phyloP scores from a whole-genome alignment of 805 yeast genomes.

The Pichia kluyveri region DNA sequence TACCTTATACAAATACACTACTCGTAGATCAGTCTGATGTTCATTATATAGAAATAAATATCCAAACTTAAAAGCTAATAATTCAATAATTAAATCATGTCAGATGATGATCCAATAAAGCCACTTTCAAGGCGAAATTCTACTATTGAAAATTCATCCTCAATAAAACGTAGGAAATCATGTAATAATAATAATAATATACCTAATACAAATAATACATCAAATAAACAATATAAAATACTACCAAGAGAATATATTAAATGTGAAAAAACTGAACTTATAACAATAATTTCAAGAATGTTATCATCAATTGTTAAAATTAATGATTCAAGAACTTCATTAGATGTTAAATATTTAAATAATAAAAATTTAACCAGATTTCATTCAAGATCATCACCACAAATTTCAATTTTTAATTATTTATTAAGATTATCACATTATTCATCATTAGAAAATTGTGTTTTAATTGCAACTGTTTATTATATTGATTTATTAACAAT shows the following conservation, averaged over 20 bases:
- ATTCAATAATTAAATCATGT: neutral
- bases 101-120: neutral
- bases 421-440: slow-evolving; percentile 69
- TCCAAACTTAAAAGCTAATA: neutral
- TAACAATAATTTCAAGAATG: slow-evolving; percentile 71
- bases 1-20: too few species aligned
- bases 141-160: neutral
- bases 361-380: slow-evolving; percentile 63
- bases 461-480: slow-evolving; percentile 74
- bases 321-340: slow-evolving; percentile 45
- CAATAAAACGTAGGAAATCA: neutral
- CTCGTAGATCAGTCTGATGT: too few species aligned
- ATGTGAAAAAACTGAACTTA: slow-evolving; percentile 63
- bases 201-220: neutral
- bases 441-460: slow-evolving; percentile 78
- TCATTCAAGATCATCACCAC: slow-evolving; percentile 90
- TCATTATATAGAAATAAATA: too few species aligned
- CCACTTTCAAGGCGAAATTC: neutral
- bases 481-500: slow-evolving; percentile 80
- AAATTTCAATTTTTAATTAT: slow-evolving; percentile 72
- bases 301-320: slow-evolving; percentile 61
- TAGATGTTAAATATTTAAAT: slow-evolving; percentile 24
- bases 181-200: slow-evolving; percentile 1
- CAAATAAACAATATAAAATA: neutral
- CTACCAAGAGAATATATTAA: slow-evolving; percentile 49